Evolutionary conservation across 768 basidiomycete species (phyloP), one percentile per base, ranked within the genome.

Genomic region (Phanerochaete sordida): DNA sequence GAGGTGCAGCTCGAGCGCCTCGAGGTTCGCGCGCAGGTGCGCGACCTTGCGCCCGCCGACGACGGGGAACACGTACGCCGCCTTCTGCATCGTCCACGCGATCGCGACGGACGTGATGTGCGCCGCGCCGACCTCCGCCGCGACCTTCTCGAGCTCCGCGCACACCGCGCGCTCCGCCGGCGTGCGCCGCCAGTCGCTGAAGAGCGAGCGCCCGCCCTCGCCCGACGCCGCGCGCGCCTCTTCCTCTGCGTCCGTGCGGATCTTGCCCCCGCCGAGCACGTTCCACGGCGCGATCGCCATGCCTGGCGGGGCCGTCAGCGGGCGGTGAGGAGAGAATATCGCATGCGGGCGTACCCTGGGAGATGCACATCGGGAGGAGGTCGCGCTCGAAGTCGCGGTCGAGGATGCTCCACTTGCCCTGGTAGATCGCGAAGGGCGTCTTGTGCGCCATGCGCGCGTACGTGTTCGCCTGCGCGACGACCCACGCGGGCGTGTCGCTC

Each of bases 21-120:
- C 75, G 21, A 83, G 58, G 61, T 83, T 84, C 45, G 74, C 74
- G 49, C 69, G 47, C 11, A 84, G 66, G 35, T 84, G 78, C 62
- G 80, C 80, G 31, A 81, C 69, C 62, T 81, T 84, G 44, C 80
- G 73, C 0, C 79, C 77, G 2, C 81, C 80, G 23, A 82, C 66
- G 59, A 82, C 72, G 1, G 80, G 80, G 69, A 82, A 82, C 0
- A 80, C 78, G 52, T 73, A 81, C 0, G 77, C 75, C 1, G 76
- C 71, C 65, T 82, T 84, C 31, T 81, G 78, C 69, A 84, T 69
- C 11, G 83, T 68, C 57, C 81, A 82, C 11, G 80, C 79, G 57
- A 84, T 78, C 6, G 80, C 79, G 3, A 81, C 30, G 33, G 46
- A 26, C 43, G 62, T 43, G 23, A 28, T 30, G 12, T 9, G 9